Conservation (phyloP, 2,329 filamentous ascomycete species). For the Cercospora sp. region DNA sequence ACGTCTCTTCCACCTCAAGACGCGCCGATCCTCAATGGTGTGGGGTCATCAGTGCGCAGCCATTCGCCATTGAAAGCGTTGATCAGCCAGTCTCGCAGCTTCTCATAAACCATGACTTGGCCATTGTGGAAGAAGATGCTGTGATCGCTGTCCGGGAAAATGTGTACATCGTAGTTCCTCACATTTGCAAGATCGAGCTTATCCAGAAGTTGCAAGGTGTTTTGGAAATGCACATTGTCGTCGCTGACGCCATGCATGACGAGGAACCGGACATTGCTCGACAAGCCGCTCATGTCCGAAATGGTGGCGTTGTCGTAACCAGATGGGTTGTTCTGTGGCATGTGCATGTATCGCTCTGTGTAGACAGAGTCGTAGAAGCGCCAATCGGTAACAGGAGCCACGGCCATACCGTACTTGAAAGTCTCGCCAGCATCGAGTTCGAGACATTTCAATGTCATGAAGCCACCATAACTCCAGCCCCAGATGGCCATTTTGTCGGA, state of each 20-base stretch:
- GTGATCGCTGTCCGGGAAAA: constrained; percentile 96
- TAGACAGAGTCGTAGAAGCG: constrained; percentile 91
- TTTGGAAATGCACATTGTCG: constrained; percentile 97
- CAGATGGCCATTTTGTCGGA: constrained; percentile 82
- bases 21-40: constrained; percentile 41
- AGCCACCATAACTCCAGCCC: constrained; percentile 98
- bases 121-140: constrained; percentile 93
- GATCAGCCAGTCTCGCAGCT: constrained; percentile 84
- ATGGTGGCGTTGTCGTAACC: constrained; percentile 79
- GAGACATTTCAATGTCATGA: constrained; percentile 90
- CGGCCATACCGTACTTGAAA: constrained; percentile 96
- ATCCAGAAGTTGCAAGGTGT: constrained; percentile 83
- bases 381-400: constrained; percentile 98
- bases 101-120: constrained; percentile 87
- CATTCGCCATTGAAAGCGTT: constrained; percentile 98
- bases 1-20: constrained; percentile 3
- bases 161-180: constrained; percentile 93
- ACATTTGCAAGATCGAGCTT: constrained; percentile 76
- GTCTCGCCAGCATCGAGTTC: constrained; percentile 86
- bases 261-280: constrained; percentile 79
- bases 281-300: constrained; percentile 70
- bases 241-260: constrained; percentile 96
- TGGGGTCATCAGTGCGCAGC: constrained; percentile 60
- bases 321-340: constrained; percentile 72
- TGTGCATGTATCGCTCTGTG: constrained; percentile 97